Percentiles rank a stretch among this genome's conserved stretches.
Conservation (phyloP, 2,329 filamentous ascomycete species). For the Aspergillus sergii region DNA sequence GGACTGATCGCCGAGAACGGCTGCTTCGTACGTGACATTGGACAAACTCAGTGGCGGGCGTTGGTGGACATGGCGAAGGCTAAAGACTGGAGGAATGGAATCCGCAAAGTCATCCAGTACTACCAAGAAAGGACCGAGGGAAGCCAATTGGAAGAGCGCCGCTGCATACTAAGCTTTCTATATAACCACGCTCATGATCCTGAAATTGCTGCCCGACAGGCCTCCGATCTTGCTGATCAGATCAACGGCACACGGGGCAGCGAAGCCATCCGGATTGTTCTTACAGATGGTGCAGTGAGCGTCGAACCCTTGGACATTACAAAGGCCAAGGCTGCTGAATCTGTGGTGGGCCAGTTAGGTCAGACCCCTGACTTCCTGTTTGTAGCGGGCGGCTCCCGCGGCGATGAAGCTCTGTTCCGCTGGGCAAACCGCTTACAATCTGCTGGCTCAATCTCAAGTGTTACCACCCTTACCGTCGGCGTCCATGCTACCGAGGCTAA, state of each 20-base stretch:
- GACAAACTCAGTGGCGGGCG: constrained; percentile 69
- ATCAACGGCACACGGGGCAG: constrained; percentile 88
- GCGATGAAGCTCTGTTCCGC: constrained; percentile 86
- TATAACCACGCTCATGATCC: constrained; percentile 78
- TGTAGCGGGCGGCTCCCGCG: constrained; percentile 83
- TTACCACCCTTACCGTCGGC: constrained; percentile 82
- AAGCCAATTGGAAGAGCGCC: constrained; percentile 79
- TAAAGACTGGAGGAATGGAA: constrained; percentile 76
- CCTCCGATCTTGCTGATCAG: constrained; percentile 85
- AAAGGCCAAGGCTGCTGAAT: constrained; percentile 77
- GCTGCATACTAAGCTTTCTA: constrained; percentile 84
- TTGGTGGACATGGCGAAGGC: constrained; percentile 73
- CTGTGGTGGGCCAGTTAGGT: constrained; percentile 67
- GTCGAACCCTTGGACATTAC: constrained; percentile 85
- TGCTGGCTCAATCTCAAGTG: constrained; percentile 61
- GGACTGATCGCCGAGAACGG: constrained; percentile 93
- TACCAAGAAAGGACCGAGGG: constrained; percentile 87
- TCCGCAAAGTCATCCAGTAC: constrained; percentile 80
- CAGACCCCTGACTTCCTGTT: constrained; percentile 78
- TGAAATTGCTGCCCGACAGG: constrained; percentile 75
- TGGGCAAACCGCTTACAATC: constrained; percentile 82
- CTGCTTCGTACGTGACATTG: constrained; percentile 76
- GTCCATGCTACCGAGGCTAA: constrained; percentile 82
- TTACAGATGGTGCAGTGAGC: constrained; percentile 75
- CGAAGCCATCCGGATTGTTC: constrained; percentile 79